phyloP scores from a whole-genome alignment of 257 asterid species.

The Ophiorrhiza pumila region DNA sequence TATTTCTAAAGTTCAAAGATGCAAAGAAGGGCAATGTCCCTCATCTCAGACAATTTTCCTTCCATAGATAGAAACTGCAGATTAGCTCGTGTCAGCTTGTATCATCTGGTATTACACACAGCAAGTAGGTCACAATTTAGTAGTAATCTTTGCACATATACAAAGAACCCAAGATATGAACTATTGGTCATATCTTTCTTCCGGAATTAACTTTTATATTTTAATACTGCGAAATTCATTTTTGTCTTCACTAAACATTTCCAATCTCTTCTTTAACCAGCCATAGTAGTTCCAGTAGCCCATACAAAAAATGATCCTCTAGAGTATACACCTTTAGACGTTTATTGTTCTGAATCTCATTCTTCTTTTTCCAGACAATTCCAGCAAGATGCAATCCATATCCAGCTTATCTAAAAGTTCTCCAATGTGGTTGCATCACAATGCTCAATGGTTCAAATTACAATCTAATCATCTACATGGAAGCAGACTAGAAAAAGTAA shows the following conservation, averaged over 20 bases:
- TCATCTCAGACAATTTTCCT: too few species aligned
- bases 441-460: background rate
- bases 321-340: background rate
- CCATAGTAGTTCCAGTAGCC: background rate
- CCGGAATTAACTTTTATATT: background rate
- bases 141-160: too few species aligned
- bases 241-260: background rate
- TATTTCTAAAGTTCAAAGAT: background rate
- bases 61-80: background rate
- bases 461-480: background rate
- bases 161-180: background rate
- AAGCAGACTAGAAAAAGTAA: background rate
- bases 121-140: background rate
- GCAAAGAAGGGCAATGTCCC: background rate
- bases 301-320: background rate
- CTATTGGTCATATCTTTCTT: background rate
- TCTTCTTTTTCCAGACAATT: background rate
- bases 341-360: background rate
- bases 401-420: background rate
- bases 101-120: background rate
- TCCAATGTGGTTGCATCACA: background rate
- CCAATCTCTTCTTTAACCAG: background rate
- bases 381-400: background rate
- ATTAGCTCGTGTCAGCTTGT: background rate
- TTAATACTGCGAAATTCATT: background rate